Evolutionary conservation across 2,329 filamentous ascomycete genomes (phyloP).

Genomic region (Parastagonospora avenae): DNA sequence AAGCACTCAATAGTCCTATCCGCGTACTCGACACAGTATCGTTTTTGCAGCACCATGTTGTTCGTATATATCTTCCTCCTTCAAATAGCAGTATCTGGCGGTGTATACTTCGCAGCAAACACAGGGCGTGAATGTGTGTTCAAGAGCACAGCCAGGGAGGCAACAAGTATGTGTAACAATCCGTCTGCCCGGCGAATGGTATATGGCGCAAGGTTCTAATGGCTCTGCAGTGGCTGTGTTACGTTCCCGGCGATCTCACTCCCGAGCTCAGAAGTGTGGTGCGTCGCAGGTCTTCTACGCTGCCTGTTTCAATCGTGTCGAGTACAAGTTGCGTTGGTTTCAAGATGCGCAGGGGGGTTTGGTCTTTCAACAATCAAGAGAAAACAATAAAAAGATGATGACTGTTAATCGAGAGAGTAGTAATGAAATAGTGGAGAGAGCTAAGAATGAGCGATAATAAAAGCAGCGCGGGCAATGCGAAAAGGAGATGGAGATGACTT

Average conservation of each 20-base stretch:
- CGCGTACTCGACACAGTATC: conserved; percentile 33
- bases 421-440: too few species aligned
- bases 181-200: too few species aligned
- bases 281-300: conserved; percentile 25
- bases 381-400: background rate
- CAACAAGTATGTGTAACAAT: background rate
- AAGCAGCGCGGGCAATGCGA: background rate
- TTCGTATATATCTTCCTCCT: conserved; percentile 6
- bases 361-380: background rate
- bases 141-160: too few species aligned
- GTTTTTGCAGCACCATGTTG: conserved; percentile 33
- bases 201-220: too few species aligned
- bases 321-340: conserved; percentile 11
- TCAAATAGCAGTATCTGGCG: background rate
- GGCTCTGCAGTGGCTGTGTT: conserved; percentile 1
- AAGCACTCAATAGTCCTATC: conserved; percentile 36
- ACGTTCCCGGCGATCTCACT: conserved; percentile 11
- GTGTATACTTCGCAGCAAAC: conserved; percentile 1
- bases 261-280: conserved; percentile 16
- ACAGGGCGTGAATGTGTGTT: background rate
- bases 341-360: conserved; percentile 4
- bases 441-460: too few species aligned
- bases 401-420: too few species aligned
- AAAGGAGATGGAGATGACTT: background rate
- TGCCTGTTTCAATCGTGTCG: conserved; percentile 21